phyloP scores from a whole-genome alignment of 1,284 basidiomycete genomes.

The Apiotrichum montevideense region DNA sequence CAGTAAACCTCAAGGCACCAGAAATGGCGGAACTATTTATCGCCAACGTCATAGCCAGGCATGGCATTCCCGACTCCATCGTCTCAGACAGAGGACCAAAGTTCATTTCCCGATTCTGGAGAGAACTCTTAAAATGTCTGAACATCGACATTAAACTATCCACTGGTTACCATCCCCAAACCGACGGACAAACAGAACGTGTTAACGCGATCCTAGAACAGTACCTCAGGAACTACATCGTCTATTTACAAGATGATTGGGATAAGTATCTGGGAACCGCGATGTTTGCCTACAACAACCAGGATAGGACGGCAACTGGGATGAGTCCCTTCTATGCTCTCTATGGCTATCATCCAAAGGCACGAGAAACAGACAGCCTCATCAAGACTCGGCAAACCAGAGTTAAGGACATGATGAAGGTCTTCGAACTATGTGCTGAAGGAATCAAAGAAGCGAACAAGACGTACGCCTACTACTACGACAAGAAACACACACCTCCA shows the following conservation, averaged over 20 bases:
- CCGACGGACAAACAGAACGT: slow-evolving; percentile 51
- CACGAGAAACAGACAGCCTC: no score
- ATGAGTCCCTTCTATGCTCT: no score
- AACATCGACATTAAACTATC: slow-evolving; percentile 11
- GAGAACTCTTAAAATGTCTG: not conserved
- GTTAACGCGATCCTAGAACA: slow-evolving; percentile 51
- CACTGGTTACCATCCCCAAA: slow-evolving; percentile 48
- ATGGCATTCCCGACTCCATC: not conserved
- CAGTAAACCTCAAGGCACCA: slow-evolving; percentile 13
- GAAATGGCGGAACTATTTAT: not conserved
- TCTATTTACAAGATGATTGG: slow-evolving; percentile 51
- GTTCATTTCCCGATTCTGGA: not conserved
- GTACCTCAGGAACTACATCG: slow-evolving; percentile 28
- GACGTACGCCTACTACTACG: no score
- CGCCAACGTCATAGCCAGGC: not conserved
- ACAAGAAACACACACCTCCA: no score
- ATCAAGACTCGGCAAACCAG: no score
- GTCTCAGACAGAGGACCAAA: not conserved
- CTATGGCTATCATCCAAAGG: no score
- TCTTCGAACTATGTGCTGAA: no score
- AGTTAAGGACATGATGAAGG: no score
- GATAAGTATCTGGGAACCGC: no score
- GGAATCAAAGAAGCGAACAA: no score
- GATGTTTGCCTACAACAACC: no score
- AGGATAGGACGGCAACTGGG: no score